phyloP scores from a whole-genome alignment of 139 green algal genomes.

The Eudorina sp. region DNA sequence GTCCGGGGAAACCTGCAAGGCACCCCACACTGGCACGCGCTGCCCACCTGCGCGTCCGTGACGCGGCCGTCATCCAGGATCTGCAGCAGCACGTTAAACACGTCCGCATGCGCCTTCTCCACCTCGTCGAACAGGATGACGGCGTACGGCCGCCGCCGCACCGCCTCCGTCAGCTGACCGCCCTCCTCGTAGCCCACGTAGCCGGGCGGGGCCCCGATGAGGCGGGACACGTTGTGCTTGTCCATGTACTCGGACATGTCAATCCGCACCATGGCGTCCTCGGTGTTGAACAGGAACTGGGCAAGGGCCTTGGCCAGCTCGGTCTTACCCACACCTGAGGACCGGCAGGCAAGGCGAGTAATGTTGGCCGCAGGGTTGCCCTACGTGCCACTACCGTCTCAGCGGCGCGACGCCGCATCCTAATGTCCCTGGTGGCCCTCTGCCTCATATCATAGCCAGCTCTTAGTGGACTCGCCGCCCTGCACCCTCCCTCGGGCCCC shows the following conservation, averaged over 20 bases:
- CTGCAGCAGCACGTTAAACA: conserved; percentile 99
- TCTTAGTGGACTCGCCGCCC: too few species aligned
- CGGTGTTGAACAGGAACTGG: conserved; percentile 90
- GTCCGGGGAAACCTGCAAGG: too few species aligned
- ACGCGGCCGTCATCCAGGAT: conserved; percentile 96
- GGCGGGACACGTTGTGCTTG: conserved; percentile 87
- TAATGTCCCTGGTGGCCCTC: too few species aligned
- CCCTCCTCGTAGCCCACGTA: conserved; percentile 97
- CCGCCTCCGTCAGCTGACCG: conserved; percentile 76
- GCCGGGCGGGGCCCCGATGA: conserved; percentile 92
- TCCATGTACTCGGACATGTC: conserved; percentile 99
- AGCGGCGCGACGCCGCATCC: too few species aligned
- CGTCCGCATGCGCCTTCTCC: conserved; percentile 98
- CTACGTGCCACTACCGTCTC: too few species aligned
- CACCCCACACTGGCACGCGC: too few species aligned
- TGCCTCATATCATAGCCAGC: too few species aligned
- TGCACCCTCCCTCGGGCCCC: too few species aligned
- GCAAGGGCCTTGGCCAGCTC: conserved; percentile 96
- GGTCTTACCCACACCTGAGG: conserved; percentile 94
- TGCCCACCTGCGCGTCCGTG: conserved; percentile 88
- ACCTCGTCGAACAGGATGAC: conserved; percentile 98
- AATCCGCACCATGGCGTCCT: conserved; percentile 90
- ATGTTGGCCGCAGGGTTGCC: too few species aligned
- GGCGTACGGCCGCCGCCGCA: conserved; percentile 82
- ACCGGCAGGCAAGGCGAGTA: neutral